A percentile compares a stretch with the other conserved stretches of the same genome.
Evolutionary conservation across 352 stramenopile genomes (phyloP).

Genomic region (Pythium guiyangense): DNA sequence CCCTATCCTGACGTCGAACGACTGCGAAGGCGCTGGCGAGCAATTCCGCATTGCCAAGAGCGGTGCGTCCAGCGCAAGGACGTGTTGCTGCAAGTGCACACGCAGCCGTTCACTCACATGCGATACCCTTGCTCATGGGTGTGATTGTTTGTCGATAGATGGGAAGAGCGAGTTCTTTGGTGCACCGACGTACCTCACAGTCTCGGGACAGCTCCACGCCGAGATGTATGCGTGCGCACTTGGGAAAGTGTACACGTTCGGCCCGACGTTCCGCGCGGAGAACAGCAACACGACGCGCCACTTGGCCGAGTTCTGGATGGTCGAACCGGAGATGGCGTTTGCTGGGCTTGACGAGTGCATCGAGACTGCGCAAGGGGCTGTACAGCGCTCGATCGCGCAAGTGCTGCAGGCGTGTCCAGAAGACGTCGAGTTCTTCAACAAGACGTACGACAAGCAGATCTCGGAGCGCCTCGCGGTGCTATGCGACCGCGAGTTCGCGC

Average conservation of each 20-base stretch:
- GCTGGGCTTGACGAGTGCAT: constrained; percentile 87
- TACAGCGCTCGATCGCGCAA: constrained; percentile 86
- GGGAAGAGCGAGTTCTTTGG: constrained; percentile 95
- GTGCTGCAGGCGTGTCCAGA: constrained; percentile 83
- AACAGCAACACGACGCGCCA: constrained; percentile 98
- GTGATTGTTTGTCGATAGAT: constrained; percentile 19
- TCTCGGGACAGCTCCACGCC: constrained; percentile 92
- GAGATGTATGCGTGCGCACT: constrained; percentile 97
- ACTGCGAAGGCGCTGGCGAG: constrained; percentile 98
- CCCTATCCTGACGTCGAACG: constrained; percentile 95
- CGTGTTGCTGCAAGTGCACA: too few species aligned
- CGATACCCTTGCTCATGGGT: background rate
- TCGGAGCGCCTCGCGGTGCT: constrained; percentile 82
- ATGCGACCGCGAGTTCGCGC: constrained; percentile 83
- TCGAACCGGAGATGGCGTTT: constrained; percentile 93
- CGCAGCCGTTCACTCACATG: background rate
- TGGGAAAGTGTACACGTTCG: constrained; percentile 99
- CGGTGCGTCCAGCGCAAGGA: constrained; percentile 30
- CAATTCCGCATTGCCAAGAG: constrained; percentile 93
- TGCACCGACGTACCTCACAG: constrained; percentile 86
- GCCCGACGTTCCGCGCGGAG: constrained; percentile 98
- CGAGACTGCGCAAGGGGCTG: constrained; percentile 89
- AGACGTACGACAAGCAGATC: constrained; percentile 86
- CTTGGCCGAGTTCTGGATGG: constrained; percentile 98
- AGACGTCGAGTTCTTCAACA: constrained; percentile 93